Evolutionary conservation across 176 grass and related monocot species (phyloP).

Genomic region (Alloteropsis semialata): DNA sequence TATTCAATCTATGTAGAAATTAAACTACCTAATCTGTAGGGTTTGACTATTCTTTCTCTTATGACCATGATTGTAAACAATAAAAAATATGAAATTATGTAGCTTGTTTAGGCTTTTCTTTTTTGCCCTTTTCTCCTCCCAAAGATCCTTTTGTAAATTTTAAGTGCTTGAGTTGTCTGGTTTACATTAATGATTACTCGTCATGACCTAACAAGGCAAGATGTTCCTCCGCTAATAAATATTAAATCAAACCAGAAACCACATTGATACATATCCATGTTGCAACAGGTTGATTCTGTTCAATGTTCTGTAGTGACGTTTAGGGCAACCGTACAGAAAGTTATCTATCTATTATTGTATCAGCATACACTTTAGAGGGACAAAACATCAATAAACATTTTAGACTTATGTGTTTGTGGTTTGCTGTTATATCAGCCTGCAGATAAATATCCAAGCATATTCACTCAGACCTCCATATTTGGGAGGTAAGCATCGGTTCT

Average conservation of each 20-base stretch:
- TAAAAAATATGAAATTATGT: neutral
- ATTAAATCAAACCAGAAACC: conserved; percentile 24
- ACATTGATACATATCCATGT: neutral
- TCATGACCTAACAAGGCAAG: neutral
- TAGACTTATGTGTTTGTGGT: conserved; percentile 16
- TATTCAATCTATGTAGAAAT: neutral
- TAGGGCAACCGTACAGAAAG: neutral
- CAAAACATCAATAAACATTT: neutral
- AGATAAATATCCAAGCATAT: conserved; percentile 59
- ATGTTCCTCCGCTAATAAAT: neutral
- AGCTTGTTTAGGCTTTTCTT: neutral
- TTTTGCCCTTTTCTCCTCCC: neutral
- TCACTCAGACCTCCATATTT: conserved; percentile 60
- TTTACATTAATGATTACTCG: conserved; percentile 1
- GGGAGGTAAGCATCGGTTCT: conserved; percentile 44
- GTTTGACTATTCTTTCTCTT: conserved; percentile 15
- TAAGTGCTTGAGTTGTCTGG: neutral
- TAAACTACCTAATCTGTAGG: neutral
- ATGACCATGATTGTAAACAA: neutral
- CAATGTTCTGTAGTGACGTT: neutral
- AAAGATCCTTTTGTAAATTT: conserved; percentile 1
- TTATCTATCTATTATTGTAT: neutral
- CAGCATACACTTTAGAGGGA: neutral
- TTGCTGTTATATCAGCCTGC: conserved; percentile 54
- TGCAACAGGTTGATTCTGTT: neutral